Evolutionary conservation across 2,329 filamentous ascomycete species (phyloP).

Genomic region (Alternaria solani): DNA sequence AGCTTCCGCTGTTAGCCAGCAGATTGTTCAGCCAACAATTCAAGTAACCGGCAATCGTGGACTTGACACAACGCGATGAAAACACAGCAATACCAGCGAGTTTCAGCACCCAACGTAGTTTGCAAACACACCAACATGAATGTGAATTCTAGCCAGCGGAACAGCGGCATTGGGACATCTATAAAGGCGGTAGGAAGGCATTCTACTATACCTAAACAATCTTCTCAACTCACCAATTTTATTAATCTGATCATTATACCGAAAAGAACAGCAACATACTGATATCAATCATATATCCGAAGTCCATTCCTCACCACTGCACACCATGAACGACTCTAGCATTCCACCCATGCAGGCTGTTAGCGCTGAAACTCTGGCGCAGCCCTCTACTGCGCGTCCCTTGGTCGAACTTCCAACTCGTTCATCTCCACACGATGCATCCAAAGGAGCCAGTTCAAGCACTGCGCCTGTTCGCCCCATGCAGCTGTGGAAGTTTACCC

Average conservation of each 20-base stretch:
- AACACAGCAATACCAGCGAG: neutral
- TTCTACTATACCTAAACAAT: neutral
- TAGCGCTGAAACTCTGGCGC: neutral
- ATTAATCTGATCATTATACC: no score
- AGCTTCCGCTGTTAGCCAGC: no score
- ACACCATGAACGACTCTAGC: neutral
- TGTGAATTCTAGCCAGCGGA: neutral
- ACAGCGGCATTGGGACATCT: no score
- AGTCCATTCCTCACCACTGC: neutral
- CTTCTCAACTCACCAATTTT: neutral
- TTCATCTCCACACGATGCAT: neutral
- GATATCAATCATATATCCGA: neutral
- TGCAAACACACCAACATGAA: neutral
- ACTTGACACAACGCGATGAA: neutral
- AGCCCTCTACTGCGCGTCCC: neutral
- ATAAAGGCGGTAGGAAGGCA: neutral
- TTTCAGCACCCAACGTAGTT: neutral
- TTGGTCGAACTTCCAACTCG: neutral
- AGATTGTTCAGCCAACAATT: neutral
- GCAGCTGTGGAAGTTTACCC: neutral
- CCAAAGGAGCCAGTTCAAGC: neutral
- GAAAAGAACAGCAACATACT: neutral
- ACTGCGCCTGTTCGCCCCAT: neutral
- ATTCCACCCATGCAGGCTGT: neutral
- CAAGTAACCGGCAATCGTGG: neutral